phyloP scores from a whole-genome alignment of 2,329 filamentous ascomycete genomes.

The Didymella exigua region DNA sequence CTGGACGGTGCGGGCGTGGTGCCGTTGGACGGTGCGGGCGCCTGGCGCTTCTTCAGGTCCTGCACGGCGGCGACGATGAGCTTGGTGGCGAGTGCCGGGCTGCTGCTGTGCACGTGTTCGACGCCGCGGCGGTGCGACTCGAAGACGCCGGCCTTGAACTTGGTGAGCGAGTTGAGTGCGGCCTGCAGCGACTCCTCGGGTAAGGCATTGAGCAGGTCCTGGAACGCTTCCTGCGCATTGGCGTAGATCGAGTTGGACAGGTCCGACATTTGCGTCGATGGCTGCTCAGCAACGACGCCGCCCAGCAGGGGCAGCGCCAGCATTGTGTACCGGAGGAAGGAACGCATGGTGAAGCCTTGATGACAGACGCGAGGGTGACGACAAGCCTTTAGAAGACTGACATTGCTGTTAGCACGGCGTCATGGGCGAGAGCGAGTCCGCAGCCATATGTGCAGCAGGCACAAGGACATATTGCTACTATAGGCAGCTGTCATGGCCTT shows the following conservation, averaged over 20 bases:
- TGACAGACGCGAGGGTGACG: slow-evolving; percentile 5
- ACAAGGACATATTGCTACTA: slow-evolving; percentile 9
- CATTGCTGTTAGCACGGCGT: slow-evolving; percentile 27
- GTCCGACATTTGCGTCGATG: slow-evolving; percentile 27
- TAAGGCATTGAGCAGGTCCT: slow-evolving; percentile 61
- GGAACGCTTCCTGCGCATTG: slow-evolving; percentile 54
- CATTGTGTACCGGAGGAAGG: slow-evolving; percentile 36
- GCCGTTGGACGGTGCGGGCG: slow-evolving; percentile 31
- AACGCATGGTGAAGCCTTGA: slow-evolving; percentile 34
- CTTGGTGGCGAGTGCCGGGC: slow-evolving; percentile 66
- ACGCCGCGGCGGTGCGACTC: slow-evolving; percentile 67
- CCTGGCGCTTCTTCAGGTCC: slow-evolving; percentile 52
- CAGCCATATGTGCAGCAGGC: not conserved
- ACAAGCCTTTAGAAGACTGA: slow-evolving; percentile 14
- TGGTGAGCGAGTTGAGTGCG: slow-evolving; percentile 67
- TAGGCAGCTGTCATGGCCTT: slow-evolving; percentile 9
- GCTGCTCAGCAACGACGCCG: slow-evolving; percentile 27
- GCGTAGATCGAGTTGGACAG: slow-evolving; percentile 33
- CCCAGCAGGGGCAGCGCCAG: slow-evolving; percentile 41
- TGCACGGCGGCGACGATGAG: slow-evolving; percentile 68
- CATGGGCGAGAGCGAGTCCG: not conserved
- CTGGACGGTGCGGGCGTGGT: slow-evolving; percentile 21
- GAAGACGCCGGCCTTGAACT: slow-evolving; percentile 72
- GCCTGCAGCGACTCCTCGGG: slow-evolving; percentile 68
- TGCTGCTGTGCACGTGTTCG: slow-evolving; percentile 65